Evolutionary conservation across 2,329 filamentous ascomycete species (phyloP), one percentile per base, ranked within the genome.

Genomic region (Fonsecaea multimorphosa): DNA sequence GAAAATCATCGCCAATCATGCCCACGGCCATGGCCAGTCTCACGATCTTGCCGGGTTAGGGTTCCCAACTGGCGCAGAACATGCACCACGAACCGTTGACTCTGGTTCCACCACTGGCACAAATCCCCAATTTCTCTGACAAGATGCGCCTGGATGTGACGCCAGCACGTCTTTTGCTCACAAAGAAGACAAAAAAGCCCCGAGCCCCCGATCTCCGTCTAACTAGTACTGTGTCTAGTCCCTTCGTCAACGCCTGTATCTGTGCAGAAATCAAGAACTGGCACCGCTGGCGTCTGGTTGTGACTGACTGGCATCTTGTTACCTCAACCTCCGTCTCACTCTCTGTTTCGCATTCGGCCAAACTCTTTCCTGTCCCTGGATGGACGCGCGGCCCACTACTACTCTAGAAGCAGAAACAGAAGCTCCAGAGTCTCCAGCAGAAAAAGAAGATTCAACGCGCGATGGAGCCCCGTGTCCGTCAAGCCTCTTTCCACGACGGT

Each of bases 141-240:
- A 49, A 53, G 53, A 64, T 67, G 58, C 55, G 65, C 61, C 22
- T 57, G 29, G 58, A 36, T 64, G 65, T 62, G 53, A 67, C 65
- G 54, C 60, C 57, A 57, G 46, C 14, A 6, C 16, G n/a, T 40
- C n/a, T n/a, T 16, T 12, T 40, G n/a, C 16, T n/a, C 14, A n/a
- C 38, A 40, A n/a, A 11, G 38, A 58, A 24, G 27, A 11, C 24
- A 46, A 9, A 16, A 31, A 44, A 58, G 32, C 29, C n/a, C 58
- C 52, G 49, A 46, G 2, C 19, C 29, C 46, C 49, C 49, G 49
- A 31, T 27, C 49, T 67, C 52, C 29, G 60, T 55, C 44, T 52
- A 60, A 58, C 44, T 40, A 4, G 16, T n/a, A n/a, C 38, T 2
- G 38, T 40, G 4, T n/a, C 38, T 40, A 40, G 38, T 11, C n/a